These are phyloP conservation scores for Huiozyma naganishii DNA, from an alignment of 805 yeast species.

Conservation along the genomic window DNA sequence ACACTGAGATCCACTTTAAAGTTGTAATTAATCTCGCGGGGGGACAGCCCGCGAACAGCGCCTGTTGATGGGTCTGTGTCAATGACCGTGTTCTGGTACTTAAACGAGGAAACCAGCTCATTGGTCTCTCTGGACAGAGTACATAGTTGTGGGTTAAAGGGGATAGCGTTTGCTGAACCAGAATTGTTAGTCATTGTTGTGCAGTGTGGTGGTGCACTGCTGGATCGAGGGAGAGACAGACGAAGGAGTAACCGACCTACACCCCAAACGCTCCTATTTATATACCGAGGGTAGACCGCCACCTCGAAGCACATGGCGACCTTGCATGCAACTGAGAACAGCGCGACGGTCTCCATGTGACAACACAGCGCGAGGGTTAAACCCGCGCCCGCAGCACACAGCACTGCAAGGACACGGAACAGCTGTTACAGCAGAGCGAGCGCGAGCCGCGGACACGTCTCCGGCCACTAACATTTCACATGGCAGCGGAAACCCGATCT, in stretches of 20 bases:
- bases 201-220: neutral
- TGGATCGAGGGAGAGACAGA: neutral
- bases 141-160: slow-evolving; percentile 4
- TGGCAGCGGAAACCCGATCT: too few species aligned
- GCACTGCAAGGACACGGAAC: too few species aligned
- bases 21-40: slow-evolving; percentile 61
- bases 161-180: neutral
- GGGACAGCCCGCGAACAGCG: slow-evolving; percentile 59
- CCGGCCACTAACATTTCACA: too few species aligned
- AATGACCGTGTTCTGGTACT: slow-evolving; percentile 12
- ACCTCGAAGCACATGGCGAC: too few species aligned
- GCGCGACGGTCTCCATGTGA: too few species aligned
- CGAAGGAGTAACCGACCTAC: neutral
- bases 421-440: too few species aligned
- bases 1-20: slow-evolving; percentile 74
- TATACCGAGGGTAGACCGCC: too few species aligned
- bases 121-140: slow-evolving; percentile 1
- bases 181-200: neutral
- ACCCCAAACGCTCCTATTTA: neutral
- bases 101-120: slow-evolving; percentile 4
- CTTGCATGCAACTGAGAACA: too few species aligned
- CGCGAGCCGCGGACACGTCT: too few species aligned
- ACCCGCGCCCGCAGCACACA: too few species aligned
- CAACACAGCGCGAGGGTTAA: too few species aligned
- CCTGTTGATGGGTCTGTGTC: neutral